phyloP scores from a whole-genome alignment of 2,329 filamentous ascomycete genomes.

The Penicillium fuscoglaucum region DNA sequence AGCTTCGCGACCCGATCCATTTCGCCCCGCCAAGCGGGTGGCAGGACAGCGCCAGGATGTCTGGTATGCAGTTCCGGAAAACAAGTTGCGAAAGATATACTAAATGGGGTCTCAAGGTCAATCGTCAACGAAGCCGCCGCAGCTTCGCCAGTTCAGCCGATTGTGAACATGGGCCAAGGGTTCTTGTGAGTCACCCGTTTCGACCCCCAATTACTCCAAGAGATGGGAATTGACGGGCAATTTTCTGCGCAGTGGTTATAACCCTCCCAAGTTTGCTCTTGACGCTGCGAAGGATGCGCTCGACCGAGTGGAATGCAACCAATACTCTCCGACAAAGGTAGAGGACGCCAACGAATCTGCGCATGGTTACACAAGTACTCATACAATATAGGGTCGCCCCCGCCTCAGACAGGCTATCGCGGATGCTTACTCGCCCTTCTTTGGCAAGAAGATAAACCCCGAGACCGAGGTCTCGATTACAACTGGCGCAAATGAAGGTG shows the following conservation, averaged over 20 bases:
- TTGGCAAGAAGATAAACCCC: slow-evolving; percentile 77
- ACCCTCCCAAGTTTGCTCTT: slow-evolving; percentile 86
- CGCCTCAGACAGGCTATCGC: slow-evolving; percentile 90
- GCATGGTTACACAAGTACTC: slow-evolving; percentile 6
- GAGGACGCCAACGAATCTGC: not conserved
- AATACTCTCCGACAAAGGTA: slow-evolving; percentile 91
- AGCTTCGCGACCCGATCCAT: slow-evolving; percentile 41
- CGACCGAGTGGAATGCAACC: slow-evolving; percentile 92
- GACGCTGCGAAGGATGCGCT: slow-evolving; percentile 88
- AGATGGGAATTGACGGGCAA: not conserved
- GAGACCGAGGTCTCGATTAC: slow-evolving; percentile 95
- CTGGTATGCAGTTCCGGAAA: slow-evolving; percentile 35
- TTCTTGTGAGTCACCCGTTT: slow-evolving; percentile 48
- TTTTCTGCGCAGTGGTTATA: slow-evolving; percentile 65
- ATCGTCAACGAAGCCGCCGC: slow-evolving; percentile 69
- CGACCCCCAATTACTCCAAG: not conserved
- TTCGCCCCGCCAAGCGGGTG: slow-evolving; percentile 50
- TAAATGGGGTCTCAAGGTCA: slow-evolving; percentile 47
- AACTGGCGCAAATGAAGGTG: slow-evolving; percentile 60
- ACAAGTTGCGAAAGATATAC: slow-evolving; percentile 1
- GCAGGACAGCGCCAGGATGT: slow-evolving; percentile 55
- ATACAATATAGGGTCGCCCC: slow-evolving; percentile 65
- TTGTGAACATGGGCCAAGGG: slow-evolving; percentile 69
- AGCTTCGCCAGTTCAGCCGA: slow-evolving; percentile 63
- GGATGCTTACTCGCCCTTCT: slow-evolving; percentile 86